phyloP scores from a whole-genome alignment of 805 yeast genomes.

The Candida coquimbonensis region DNA sequence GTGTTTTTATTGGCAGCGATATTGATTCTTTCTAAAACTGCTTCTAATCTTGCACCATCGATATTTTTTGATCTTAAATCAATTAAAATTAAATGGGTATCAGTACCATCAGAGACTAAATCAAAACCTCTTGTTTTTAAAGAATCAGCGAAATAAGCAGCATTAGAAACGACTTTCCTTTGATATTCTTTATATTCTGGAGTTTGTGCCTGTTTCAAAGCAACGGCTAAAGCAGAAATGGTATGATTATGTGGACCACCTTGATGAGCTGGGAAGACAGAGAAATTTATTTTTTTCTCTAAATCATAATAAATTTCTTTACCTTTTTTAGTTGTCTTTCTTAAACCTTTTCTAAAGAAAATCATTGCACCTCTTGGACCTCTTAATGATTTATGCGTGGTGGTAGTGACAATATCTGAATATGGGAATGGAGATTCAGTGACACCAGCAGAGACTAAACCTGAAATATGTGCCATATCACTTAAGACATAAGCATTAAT shows the following conservation, averaged over 20 bases:
- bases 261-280: constrained; percentile 99
- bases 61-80: constrained; percentile 82
- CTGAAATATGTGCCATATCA: constrained; percentile 99
- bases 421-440: constrained; percentile 94
- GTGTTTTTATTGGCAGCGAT: constrained; percentile 97
- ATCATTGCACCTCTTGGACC: constrained; percentile 99
- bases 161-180: constrained; percentile 79
- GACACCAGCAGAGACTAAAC: constrained; percentile 92
- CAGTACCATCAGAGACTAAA: constrained; percentile 92
- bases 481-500: constrained; percentile 95
- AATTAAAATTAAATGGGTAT: constrained; percentile 92
- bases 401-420: constrained; percentile 96
- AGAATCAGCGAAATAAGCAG: constrained; percentile 71
- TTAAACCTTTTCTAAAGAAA: constrained; percentile 93
- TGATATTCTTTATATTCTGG: constrained; percentile 93
- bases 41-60: constrained; percentile 96
- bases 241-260: constrained; percentile 99
- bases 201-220: constrained; percentile 86
- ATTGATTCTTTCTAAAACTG: constrained; percentile 89
- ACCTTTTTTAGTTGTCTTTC: constrained; percentile 86
- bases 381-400: constrained; percentile 97
- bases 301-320: constrained; percentile 86
- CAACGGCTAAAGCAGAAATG: constrained; percentile 94
- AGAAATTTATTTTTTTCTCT: constrained; percentile 92
- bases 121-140: constrained; percentile 69